phyloP scores from a whole-genome alignment of 148 eudicot species.

The Rhododendron molle region DNA sequence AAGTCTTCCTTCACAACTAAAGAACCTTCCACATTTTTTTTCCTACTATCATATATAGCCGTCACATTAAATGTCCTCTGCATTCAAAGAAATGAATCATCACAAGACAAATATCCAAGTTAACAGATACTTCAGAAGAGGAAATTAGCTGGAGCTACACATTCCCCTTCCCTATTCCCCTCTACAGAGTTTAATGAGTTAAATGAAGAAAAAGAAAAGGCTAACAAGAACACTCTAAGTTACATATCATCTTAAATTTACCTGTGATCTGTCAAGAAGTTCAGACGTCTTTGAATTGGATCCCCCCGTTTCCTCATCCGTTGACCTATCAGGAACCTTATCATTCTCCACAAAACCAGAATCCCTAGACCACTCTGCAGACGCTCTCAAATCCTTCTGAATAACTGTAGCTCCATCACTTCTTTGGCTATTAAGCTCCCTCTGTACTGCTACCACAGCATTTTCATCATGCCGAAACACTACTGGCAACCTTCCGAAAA shows the following conservation, averaged over 20 bases:
- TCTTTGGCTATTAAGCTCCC: conserved; percentile 30
- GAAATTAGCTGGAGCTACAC: neutral
- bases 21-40: conserved; percentile 68
- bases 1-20: conserved; percentile 86
- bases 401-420: conserved; percentile 33
- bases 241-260: conserved; percentile 10
- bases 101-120: neutral
- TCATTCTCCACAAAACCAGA: conserved; percentile 49
- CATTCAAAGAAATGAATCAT: conserved; percentile 8
- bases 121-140: neutral
- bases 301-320: conserved; percentile 52
- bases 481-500: conserved; percentile 53
- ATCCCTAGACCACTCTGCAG: conserved; percentile 64
- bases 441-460: conserved; percentile 29
- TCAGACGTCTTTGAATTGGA: conserved; percentile 57
- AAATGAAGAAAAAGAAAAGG: neutral
- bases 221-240: neutral
- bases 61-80: conserved; percentile 76
- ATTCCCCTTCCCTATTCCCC: neutral
- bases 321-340: conserved; percentile 23
- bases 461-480: conserved; percentile 55
- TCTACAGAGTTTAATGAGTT: neutral
- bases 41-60: conserved; percentile 85
- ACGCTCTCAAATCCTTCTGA: conserved; percentile 61
- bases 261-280: conserved; percentile 68